A percentile compares a stretch with the other conserved stretches of the same genome.
Evolutionary conservation across 306 rosid species (phyloP).

Genomic region (Canavalia gladiata): DNA sequence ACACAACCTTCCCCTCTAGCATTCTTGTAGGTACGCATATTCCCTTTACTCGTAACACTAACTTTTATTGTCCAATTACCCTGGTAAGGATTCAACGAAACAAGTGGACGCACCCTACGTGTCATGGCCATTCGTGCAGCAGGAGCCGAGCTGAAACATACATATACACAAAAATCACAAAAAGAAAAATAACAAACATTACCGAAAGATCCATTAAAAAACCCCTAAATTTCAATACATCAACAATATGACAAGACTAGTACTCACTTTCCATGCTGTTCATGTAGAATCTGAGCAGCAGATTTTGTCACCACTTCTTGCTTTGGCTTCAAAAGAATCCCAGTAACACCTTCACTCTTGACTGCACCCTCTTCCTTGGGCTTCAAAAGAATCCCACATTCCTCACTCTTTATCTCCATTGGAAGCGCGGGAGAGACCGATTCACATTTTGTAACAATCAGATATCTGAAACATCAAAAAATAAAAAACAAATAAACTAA

Average conservation of each 20-base stretch:
- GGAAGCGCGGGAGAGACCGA: slow-evolving; percentile 79
- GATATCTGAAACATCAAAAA: slow-evolving; percentile 58
- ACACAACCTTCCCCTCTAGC: slow-evolving; percentile 96
- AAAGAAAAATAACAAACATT: background rate
- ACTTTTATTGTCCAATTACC: slow-evolving; percentile 94
- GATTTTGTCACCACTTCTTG: slow-evolving; percentile 79
- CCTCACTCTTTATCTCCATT: slow-evolving; percentile 66
- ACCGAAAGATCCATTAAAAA: background rate
- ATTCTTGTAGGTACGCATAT: slow-evolving; percentile 81
- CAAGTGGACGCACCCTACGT: slow-evolving; percentile 88
- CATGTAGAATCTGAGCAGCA: slow-evolving; percentile 88
- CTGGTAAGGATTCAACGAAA: slow-evolving; percentile 90
- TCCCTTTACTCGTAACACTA: slow-evolving; percentile 90
- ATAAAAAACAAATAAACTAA: background rate
- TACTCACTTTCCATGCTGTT: slow-evolving; percentile 81
- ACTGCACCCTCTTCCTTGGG: slow-evolving; percentile 55
- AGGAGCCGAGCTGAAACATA: slow-evolving; percentile 69
- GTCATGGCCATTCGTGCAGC: slow-evolving; percentile 91
- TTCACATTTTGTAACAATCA: slow-evolving; percentile 79
- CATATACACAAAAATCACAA: background rate
- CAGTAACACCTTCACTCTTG: slow-evolving; percentile 55
- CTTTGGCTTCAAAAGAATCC: slow-evolving; percentile 73
- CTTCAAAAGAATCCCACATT: slow-evolving; percentile 46
- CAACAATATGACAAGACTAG: slow-evolving; percentile 8
- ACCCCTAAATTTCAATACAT: background rate